Evolutionary conservation across 1,284 basidiomycete species (phyloP).

Genomic region (Fomitopsis schrenkii): DNA sequence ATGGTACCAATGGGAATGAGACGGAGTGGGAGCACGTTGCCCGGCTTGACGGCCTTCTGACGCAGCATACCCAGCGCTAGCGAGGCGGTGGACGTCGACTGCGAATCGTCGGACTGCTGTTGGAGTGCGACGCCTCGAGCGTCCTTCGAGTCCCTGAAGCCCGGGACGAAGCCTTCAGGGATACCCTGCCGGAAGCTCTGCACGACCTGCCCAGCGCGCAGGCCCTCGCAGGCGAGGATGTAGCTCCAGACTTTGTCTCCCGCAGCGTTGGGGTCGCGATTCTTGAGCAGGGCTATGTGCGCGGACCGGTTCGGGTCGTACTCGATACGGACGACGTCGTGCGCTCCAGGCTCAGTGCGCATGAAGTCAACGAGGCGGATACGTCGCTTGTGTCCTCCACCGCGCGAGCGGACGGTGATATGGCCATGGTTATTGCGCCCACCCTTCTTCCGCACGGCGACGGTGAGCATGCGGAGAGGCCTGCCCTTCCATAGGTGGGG

Average conservation of each 20-base stretch:
- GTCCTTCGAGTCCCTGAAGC: slow-evolving; percentile 41
- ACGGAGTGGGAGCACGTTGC: slow-evolving; percentile 90
- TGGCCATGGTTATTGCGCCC: slow-evolving; percentile 83
- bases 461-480: slow-evolving; percentile 82
- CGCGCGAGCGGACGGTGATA: slow-evolving; percentile 86
- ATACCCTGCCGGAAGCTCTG: slow-evolving; percentile 86
- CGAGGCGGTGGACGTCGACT: slow-evolving; percentile 44
- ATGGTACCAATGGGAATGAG: slow-evolving; percentile 91
- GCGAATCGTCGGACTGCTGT: slow-evolving; percentile 24
- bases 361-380: slow-evolving; percentile 88
- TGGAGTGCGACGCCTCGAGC: slow-evolving; percentile 49
- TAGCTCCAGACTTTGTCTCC: slow-evolving; percentile 69
- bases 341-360: slow-evolving; percentile 71
- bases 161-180: slow-evolving; percentile 71
- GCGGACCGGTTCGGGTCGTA: slow-evolving; percentile 94
- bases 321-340: slow-evolving; percentile 91
- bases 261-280: slow-evolving; percentile 43
- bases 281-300: slow-evolving; percentile 87
- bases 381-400: slow-evolving; percentile 89
- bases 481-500: slow-evolving; percentile 81
- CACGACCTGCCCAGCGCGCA: slow-evolving; percentile 86
- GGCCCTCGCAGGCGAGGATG: slow-evolving; percentile 88
- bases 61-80: slow-evolving; percentile 88
- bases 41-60: slow-evolving; percentile 81
- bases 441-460: slow-evolving; percentile 80